These are phyloP conservation scores for Aspergillus flavus DNA, from an alignment of 2,329 filamentous ascomycete species.

Conservation along the genomic window DNA sequence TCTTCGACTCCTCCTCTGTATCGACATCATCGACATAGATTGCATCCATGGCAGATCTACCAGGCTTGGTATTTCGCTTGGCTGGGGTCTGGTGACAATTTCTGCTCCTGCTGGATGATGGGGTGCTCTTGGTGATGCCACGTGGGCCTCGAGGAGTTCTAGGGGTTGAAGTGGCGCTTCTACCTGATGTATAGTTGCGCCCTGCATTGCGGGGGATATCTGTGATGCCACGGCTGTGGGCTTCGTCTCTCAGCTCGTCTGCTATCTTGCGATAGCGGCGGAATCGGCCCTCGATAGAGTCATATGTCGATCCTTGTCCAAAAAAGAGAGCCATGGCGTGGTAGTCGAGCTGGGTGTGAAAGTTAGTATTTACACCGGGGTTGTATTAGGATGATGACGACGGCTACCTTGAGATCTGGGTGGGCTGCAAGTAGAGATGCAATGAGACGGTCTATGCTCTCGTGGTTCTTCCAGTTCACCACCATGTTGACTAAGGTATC, in stretches of 20 bases:
- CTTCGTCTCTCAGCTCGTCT: conserved; percentile 34
- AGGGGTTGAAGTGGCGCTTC: conserved; percentile 6
- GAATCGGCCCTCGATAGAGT: conserved; percentile 52
- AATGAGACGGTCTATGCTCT: conserved; percentile 30
- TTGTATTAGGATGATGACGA: not conserved
- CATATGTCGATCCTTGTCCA: conserved; percentile 50
- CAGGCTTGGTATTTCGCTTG: not conserved
- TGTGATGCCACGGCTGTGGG: conserved; percentile 15
- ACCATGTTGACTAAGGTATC: conserved; percentile 18
- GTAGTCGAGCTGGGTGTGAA: conserved; percentile 46
- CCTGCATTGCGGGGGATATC: conserved; percentile 12
- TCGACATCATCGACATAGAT: conserved; percentile 19
- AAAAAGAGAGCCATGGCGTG: conserved; percentile 48
- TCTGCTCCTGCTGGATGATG: conserved; percentile 6
- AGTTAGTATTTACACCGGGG: not conserved
- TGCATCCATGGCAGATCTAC: conserved; percentile 13
- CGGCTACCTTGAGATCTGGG: conserved; percentile 27
- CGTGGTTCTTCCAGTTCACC: conserved; percentile 34
- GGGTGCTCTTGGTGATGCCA: conserved; percentile 19
- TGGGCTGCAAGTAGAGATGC: conserved; percentile 32
- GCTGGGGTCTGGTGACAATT: conserved; percentile 4
- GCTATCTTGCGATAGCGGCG: conserved; percentile 49
- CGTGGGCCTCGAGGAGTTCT: conserved; percentile 21
- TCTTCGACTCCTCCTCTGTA: conserved; percentile 8
- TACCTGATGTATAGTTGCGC: conserved; percentile 4